Base-by-base conservation (phyloP, 2,329 filamentous ascomycete species). In the Stagonosporopsis tanaceti region DNA sequence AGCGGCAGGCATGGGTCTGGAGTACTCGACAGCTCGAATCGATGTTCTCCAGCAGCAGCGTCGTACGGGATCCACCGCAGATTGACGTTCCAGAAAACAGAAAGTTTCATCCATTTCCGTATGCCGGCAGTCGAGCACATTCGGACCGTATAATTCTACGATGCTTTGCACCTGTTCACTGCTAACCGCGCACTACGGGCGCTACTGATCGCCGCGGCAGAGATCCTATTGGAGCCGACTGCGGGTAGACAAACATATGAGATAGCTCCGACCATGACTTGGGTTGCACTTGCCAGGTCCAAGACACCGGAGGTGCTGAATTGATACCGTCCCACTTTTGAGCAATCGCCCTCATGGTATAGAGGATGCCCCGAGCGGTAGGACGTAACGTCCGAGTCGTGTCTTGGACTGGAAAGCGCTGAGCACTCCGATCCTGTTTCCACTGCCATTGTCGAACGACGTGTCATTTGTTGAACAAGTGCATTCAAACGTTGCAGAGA, bases 71-170 rank as follows among this genome's bases (percentile, higher is more conserved):
- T 11, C 24, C 37, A 42, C 24, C 37, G 38, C 41, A 25, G 20
- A 4, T 22, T 32, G 28, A 25, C 35, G 28, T 47, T 47, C 46
- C n/a, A 41, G 37, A 52, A 41, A 27, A 12, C 27, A 44, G 8
- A 35, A 22, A 27, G 15, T 17, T 47, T 34, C 38, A 11, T 15
- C 24, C 24, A 32, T 30, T 12, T 28, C 15, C 14, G 11, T 14
- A 52, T 57, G 48, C 38, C 48, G 48, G 54, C 25, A 57, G 47
- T 48, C 24, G n/a, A 47, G 22, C 4, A n/a, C 2, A 42, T 20
- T 52, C 44, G 48, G 47, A n/a, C 30, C 38, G 48, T 52, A 7
- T 25, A 52, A 57, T 38, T 57, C 38, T 48, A 48, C 47, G 53
- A 44, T 22, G 2, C n/a, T 45, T 28, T 34, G 6, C 2, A 9